phyloP scores from a whole-genome alignment of 139 green algal genomes.

The Chlamydomonas sp. region DNA sequence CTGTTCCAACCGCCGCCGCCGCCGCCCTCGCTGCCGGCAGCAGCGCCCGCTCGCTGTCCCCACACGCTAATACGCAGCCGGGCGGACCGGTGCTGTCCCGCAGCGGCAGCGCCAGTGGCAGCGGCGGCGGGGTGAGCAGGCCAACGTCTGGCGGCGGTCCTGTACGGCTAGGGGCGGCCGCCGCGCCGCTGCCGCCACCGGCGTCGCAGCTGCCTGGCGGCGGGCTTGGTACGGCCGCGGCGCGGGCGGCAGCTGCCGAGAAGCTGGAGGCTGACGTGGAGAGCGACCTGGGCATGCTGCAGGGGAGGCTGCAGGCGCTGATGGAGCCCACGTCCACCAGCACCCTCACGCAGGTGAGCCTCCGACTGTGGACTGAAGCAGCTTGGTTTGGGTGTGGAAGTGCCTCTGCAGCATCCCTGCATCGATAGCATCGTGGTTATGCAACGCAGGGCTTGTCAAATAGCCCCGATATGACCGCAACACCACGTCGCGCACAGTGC shows the following conservation, averaged over 20 bases:
- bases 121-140: background rate
- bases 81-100: background rate
- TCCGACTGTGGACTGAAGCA: no score
- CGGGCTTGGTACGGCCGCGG: background rate
- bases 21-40: background rate
- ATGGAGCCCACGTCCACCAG: conserved; percentile 15
- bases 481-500: no score
- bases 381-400: no score
- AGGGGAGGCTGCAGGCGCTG: conserved; percentile 17
- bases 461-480: no score
- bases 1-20: background rate
- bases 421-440: no score
- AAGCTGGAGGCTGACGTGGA: conserved; percentile 5
- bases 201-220: background rate
- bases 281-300: conserved; percentile 34
- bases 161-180: background rate
- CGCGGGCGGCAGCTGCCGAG: conserved; percentile 1
- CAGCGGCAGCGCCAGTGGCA: background rate
- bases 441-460: no score
- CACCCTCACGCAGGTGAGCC: background rate
- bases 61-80: background rate
- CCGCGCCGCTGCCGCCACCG: background rate
- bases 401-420: no score
- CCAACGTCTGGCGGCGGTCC: background rate
- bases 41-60: background rate